Percentiles rank a stretch among this genome's conserved stretches.
Conservation (phyloP, 1,139 yeast genomes). For the Kazachstania sp. region DNA sequence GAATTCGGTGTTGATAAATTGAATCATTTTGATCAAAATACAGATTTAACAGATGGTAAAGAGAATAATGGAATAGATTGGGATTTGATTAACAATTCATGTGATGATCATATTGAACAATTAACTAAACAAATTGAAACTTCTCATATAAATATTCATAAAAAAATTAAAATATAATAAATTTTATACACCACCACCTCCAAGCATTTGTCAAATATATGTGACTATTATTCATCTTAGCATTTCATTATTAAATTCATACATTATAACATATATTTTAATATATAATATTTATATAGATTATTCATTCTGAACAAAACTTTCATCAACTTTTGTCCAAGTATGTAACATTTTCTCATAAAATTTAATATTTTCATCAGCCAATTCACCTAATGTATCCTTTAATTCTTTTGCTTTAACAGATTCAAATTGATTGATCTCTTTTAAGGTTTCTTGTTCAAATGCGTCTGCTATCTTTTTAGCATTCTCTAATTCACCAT, state of each 20-base stretch:
- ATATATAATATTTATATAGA: no score
- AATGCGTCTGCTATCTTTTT: conserved; percentile 63
- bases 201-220: no score
- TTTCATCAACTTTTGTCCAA: conserved; percentile 55
- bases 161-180: neutral
- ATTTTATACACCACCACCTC: no score
- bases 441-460: conserved; percentile 56
- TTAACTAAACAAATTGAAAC: neutral
- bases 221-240: no score
- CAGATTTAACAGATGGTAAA: conserved; percentile 18
- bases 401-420: conserved; percentile 75
- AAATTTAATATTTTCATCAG: conserved; percentile 69
- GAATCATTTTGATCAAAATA: conserved; percentile 26
- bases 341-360: conserved; percentile 63
- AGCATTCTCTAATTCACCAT: conserved; percentile 52
- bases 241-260: no score
- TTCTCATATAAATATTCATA: neutral
- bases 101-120: neutral
- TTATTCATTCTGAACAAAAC: neutral
- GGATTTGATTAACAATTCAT: neutral
- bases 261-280: no score
- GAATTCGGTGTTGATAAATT: conserved; percentile 43
- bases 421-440: conserved; percentile 73
- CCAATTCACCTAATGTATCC: conserved; percentile 56
- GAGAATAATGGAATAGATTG: neutral